A percentile compares a stretch with the other conserved stretches of the same genome.
Evolutionary conservation across 73 alveolate species (phyloP).

Genomic region (Tetrahymena elliotti): DNA sequence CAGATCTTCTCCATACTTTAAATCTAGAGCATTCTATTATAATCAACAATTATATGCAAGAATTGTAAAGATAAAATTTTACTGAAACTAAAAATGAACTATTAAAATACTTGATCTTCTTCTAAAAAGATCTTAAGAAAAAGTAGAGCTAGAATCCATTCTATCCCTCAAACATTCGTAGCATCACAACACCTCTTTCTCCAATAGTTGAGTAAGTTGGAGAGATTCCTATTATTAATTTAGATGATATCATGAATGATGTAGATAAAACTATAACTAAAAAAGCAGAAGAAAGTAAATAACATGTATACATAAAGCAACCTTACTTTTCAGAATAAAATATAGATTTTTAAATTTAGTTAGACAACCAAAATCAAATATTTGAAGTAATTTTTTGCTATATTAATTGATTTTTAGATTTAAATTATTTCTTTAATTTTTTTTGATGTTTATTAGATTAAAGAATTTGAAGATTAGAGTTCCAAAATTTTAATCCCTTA

Average conservation of each 20-base stretch:
- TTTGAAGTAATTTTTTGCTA: neutral
- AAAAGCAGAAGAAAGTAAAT: neutral
- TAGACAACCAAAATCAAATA: neutral
- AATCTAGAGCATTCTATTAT: neutral
- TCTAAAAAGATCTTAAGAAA: neutral
- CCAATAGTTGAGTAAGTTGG: neutral
- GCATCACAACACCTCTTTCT: neutral
- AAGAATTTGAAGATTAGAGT: neutral
- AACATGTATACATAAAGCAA: neutral
- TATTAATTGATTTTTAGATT: neutral
- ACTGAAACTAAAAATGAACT: neutral
- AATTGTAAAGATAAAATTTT: neutral
- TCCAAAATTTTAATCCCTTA: neutral
- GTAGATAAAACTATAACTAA: neutral
- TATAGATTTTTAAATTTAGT: neutral
- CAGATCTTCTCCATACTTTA: neutral
- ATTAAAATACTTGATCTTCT: neutral
- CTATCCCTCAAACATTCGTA: neutral
- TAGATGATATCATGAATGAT: neutral
- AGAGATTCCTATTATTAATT: neutral
- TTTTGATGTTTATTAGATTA: neutral
- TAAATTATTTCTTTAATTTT: neutral
- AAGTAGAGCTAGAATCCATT: neutral
- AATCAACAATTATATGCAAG: neutral
- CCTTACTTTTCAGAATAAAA: neutral